Percentiles rank a stretch among this genome's conserved stretches.
Evolutionary conservation across 2,329 filamentous ascomycete genomes (phyloP).

Genomic region (Coleophoma eucalyptorum): DNA sequence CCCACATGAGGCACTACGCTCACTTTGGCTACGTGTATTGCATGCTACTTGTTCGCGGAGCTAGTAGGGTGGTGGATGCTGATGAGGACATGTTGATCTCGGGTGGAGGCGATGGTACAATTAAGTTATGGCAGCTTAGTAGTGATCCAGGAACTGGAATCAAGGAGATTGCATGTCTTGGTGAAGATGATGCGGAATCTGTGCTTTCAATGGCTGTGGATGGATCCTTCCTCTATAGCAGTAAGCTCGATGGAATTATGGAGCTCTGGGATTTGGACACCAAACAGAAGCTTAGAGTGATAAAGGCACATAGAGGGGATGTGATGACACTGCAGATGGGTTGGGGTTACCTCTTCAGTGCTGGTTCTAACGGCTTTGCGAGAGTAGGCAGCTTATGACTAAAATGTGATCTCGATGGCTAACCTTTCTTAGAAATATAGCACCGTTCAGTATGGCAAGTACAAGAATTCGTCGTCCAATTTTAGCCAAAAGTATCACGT

Average conservation of each 20-base stretch:
- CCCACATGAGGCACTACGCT: constrained; percentile 81
- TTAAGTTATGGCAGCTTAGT: constrained; percentile 83
- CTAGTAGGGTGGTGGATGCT: constrained; percentile 60
- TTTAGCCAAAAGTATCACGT: constrained; percentile 81
- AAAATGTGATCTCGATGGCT: constrained; percentile 1
- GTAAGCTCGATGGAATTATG: constrained; percentile 80
- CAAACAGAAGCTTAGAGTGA: constrained; percentile 79
- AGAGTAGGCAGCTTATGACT: constrained; percentile 53
- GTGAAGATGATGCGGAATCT: constrained; percentile 57
- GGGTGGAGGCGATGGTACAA: constrained; percentile 87
- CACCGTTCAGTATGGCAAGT: constrained; percentile 60
- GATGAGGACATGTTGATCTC: constrained; percentile 83
- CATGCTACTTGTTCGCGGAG: constrained; percentile 80
- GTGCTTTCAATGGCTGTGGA: constrained; percentile 80
- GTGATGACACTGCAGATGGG: constrained; percentile 84
- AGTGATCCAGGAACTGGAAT: constrained; percentile 56
- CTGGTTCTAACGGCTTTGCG: constrained; percentile 81
- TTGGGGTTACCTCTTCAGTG: constrained; percentile 81
- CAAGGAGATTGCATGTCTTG: constrained; percentile 63
- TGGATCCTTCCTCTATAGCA: constrained; percentile 88
- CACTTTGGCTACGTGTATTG: constrained; percentile 96
- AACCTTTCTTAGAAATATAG: constrained; percentile 52
- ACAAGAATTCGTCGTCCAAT: constrained; percentile 40
- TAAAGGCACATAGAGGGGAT: constrained; percentile 77
- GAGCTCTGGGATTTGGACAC: constrained; percentile 98